A percentile compares a stretch with the other conserved stretches of the same genome.
phyloP scores from a whole-genome alignment of 176 grass and related monocot species.

The Chrysopogon serrulatus region DNA sequence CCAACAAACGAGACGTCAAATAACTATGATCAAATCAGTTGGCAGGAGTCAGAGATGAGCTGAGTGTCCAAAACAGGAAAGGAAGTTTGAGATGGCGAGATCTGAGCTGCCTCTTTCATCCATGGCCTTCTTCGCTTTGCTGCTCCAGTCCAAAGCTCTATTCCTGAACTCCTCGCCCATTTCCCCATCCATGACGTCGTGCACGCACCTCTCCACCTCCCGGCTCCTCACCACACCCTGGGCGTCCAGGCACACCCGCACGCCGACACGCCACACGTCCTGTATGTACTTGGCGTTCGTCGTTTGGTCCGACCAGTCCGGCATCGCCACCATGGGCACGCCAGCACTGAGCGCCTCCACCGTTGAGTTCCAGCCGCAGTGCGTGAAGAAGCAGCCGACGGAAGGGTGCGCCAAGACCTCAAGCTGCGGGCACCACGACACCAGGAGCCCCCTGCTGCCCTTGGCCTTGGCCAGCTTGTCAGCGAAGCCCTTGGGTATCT shows the following conservation, averaged over 20 bases:
- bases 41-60: no score
- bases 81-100: conserved; percentile 30
- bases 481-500: conserved; percentile 8
- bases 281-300: conserved; percentile 70
- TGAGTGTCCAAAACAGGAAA: not conserved
- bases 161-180: conserved; percentile 7
- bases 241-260: conserved; percentile 11
- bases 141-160: conserved; percentile 28
- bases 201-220: conserved; percentile 26
- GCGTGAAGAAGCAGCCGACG: conserved; percentile 67
- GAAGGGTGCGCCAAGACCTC: conserved; percentile 51
- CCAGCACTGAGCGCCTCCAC: conserved; percentile 22
- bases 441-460: conserved; percentile 5
- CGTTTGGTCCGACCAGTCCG: conserved; percentile 65
- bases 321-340: conserved; percentile 45
- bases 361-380: conserved; percentile 73
- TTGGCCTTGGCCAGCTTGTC: not conserved
- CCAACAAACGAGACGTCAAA: not conserved
- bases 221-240: not conserved
- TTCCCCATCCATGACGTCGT: conserved; percentile 33
- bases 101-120: conserved; percentile 38
- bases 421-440: conserved; percentile 61
- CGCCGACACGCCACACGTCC: conserved; percentile 56
- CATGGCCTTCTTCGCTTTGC: conserved; percentile 31
- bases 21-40: not conserved